Evolutionary conservation across 2,329 filamentous ascomycete species (phyloP).

Genomic region (Monosporascus sp.): DNA sequence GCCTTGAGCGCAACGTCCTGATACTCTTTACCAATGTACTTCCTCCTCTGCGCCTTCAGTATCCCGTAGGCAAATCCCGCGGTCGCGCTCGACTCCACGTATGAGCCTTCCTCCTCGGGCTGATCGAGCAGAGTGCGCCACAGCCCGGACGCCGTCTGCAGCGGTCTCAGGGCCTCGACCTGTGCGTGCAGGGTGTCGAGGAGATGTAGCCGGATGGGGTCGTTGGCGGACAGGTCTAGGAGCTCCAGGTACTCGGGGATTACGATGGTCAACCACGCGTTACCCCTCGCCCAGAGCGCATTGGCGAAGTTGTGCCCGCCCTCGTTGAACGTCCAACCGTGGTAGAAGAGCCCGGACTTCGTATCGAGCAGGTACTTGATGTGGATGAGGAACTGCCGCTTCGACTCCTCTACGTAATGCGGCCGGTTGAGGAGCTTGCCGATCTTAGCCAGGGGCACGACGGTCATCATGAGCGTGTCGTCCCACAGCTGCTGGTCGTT

Average conservation of each 20-base stretch:
- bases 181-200: slow-evolving; percentile 63
- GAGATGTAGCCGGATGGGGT: slow-evolving; percentile 56
- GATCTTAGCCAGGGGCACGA: slow-evolving; percentile 74
- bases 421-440: slow-evolving; percentile 64
- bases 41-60: slow-evolving; percentile 64
- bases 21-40: slow-evolving; percentile 61
- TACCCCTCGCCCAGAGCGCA: slow-evolving; percentile 55
- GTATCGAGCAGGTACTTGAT: slow-evolving; percentile 74
- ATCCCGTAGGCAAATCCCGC: slow-evolving; percentile 79
- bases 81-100: slow-evolving; percentile 71
- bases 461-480: slow-evolving; percentile 85
- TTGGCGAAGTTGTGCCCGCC: slow-evolving; percentile 58
- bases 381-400: slow-evolving; percentile 70
- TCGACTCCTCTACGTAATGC: slow-evolving; percentile 72
- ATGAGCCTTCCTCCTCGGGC: slow-evolving; percentile 60
- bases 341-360: slow-evolving; percentile 68
- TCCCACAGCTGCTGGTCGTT: slow-evolving; percentile 78
- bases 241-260: slow-evolving; percentile 77
- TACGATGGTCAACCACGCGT: slow-evolving; percentile 76
- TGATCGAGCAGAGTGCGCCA: slow-evolving; percentile 74
- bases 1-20: slow-evolving; percentile 58
- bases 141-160: slow-evolving; percentile 58
- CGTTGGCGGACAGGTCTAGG: slow-evolving; percentile 55
- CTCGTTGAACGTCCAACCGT: slow-evolving; percentile 73
- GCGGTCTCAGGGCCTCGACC: slow-evolving; percentile 54